These are phyloP conservation scores for Didymella keratinophila DNA, from an alignment of 2,329 filamentous ascomycete species.

Conservation along the genomic window DNA sequence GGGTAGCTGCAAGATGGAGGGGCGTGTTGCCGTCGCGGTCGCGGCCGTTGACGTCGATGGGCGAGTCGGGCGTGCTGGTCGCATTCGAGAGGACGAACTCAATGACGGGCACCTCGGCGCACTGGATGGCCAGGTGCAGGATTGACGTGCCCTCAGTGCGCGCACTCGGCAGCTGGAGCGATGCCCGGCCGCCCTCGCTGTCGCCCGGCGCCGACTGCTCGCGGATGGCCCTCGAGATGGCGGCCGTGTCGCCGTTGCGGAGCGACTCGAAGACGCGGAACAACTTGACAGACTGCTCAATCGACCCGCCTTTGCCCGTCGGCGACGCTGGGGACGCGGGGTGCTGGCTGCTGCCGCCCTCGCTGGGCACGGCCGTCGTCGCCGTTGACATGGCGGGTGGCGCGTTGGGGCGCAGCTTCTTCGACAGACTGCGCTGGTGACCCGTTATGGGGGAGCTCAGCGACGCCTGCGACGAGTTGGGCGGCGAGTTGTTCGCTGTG, in stretches of 20 bases:
- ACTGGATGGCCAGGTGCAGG: conserved; percentile 92
- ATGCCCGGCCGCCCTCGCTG: conserved; percentile 64
- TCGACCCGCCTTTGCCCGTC: conserved; percentile 55
- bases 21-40: conserved; percentile 96
- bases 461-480: conserved; percentile 35
- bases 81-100: conserved; percentile 86
- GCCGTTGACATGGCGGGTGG: conserved; percentile 44
- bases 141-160: conserved; percentile 83
- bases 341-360: conserved; percentile 22
- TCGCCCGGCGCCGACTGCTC: conserved; percentile 61
- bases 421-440: conserved; percentile 41
- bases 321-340: conserved; percentile 36
- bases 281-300: conserved; percentile 93
- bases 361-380: conserved; percentile 20
- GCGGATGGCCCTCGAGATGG: conserved; percentile 85
- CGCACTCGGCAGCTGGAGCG: conserved; percentile 49
- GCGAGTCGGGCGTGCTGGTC: conserved; percentile 61
- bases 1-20: conserved; percentile 83
- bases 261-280: conserved; percentile 95
- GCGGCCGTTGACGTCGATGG: conserved; percentile 83
- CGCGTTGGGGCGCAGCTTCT: conserved; percentile 38
- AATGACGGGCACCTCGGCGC: conserved; percentile 88
- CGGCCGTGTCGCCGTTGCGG: conserved; percentile 86
- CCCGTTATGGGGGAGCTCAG: conserved; percentile 35
- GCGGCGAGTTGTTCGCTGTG: conserved; percentile 26